phyloP scores from a whole-genome alignment of 352 stramenopile species.

The Phytophthora rubi region DNA sequence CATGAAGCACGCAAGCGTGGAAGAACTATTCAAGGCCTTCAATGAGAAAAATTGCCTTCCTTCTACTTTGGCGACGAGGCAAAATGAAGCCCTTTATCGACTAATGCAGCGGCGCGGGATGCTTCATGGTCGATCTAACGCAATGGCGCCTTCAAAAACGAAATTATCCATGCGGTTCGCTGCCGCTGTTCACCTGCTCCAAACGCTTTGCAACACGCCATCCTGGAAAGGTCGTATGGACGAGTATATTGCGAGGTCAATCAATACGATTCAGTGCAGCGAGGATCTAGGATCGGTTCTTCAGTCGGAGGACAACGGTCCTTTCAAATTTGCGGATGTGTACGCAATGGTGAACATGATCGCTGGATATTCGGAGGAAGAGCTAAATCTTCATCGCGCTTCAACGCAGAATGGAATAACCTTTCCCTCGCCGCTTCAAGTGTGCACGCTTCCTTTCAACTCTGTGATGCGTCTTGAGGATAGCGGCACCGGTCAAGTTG shows the following conservation, averaged over 20 bases:
- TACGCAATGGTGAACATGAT: slow-evolving; percentile 11
- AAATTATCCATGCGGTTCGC: slow-evolving; percentile 32
- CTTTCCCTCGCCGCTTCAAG: slow-evolving; percentile 4
- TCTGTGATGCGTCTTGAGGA: slow-evolving; percentile 25
- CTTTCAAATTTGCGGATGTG: slow-evolving; percentile 5
- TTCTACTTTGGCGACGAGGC: slow-evolving; percentile 20
- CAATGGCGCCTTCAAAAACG: not conserved
- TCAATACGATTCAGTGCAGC: slow-evolving; percentile 3
- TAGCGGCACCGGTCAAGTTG: slow-evolving; percentile 10
- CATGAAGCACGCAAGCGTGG: not conserved
- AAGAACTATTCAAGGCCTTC: slow-evolving; percentile 22
- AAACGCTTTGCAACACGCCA: slow-evolving; percentile 25
- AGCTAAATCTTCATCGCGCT: slow-evolving; percentile 28
- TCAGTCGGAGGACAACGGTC: not conserved
- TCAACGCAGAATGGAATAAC: slow-evolving; percentile 1
- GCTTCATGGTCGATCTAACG: slow-evolving; percentile 1
- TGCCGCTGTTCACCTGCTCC: slow-evolving; percentile 36
- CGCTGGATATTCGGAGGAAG: slow-evolving; percentile 35
- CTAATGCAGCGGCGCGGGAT: slow-evolving; percentile 25
- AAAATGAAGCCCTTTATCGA: slow-evolving; percentile 34
- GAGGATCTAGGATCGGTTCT: slow-evolving; percentile 5
- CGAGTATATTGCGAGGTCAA: slow-evolving; percentile 11
- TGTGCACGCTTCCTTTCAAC: slow-evolving; percentile 10
- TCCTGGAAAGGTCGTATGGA: slow-evolving; percentile 30
- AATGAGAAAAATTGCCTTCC: slow-evolving; percentile 5